Base-by-base conservation (phyloP, 129 eudicot species). In the Chrysanthemum makinoi region DNA sequence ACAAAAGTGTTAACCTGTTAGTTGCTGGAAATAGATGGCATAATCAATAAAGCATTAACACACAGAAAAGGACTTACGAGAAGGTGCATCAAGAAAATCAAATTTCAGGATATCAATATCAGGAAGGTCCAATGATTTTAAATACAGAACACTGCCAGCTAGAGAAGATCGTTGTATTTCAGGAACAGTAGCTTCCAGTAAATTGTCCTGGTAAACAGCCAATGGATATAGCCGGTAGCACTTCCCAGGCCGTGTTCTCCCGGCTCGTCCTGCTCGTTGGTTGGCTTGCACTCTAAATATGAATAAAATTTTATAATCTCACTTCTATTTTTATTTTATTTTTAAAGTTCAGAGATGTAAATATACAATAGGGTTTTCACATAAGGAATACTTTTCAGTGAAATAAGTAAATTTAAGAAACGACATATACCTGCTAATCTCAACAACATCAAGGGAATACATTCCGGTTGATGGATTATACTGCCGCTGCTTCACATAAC, bases 221-320 rank as follows among this genome's bases (percentile, higher is more conserved):
- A 87, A 86, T 50, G 99, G 88, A 72, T 95, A 95, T 65, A 95
- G 62, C 22, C 99, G 91, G 33, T 86, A 90, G 71, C 99, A 95
- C 72, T 88, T 95, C 28, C 99, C 97, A 16, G 99, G 97, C 67
- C 97, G 88, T 33, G 99, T 95, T 80, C 99, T 83, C 72, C 97
- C 99, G 50, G 99, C 99, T 75, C 99, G 85, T 20, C 99, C 99
- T 58, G 97, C 96, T 59, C 97, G 99, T 70, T 95, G 99, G 78
- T 88, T 84, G 65, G 99, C 96, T 81, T 90, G 99, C 69, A 95
- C 99, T 83, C 97, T 95, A 74, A 47, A 78, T 70, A 58, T 60
- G 18, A 14, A 68, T 47, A 63, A 39, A 39, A 39, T 2, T 8
- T 39, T 39, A 39, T 39, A 39, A 39, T 30, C 35, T 30, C 35